Evolutionary conservation across 2,329 filamentous ascomycete species (phyloP).

Genomic region (Cadophora sp.): DNA sequence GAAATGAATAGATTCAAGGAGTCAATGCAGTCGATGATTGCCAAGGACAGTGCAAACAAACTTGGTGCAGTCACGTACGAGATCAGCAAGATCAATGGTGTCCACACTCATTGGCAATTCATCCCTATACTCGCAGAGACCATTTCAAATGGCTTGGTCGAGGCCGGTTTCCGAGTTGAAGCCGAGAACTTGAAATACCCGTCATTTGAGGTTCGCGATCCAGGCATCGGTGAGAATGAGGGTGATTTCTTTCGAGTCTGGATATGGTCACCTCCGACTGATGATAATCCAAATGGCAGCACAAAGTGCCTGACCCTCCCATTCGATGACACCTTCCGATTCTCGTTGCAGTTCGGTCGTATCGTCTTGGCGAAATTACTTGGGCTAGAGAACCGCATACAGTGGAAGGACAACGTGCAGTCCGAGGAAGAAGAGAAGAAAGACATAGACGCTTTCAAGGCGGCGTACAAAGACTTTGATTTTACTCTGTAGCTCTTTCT

Average conservation of each 20-base stretch:
- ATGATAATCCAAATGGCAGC: constrained; percentile 49
- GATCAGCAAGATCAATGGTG: constrained; percentile 79
- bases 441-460: constrained; percentile 81
- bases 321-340: constrained; percentile 73
- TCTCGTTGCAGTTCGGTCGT: constrained; percentile 90
- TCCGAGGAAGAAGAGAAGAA: constrained; percentile 76
- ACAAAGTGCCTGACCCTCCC: constrained; percentile 78
- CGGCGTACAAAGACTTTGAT: constrained; percentile 84
- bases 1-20: constrained; percentile 87
- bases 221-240: constrained; percentile 58
- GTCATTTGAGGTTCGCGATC: constrained; percentile 54
- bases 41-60: constrained; percentile 56
- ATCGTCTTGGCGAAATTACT: constrained; percentile 89
- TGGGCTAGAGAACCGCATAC: constrained; percentile 75
- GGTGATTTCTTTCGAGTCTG: constrained; percentile 82
- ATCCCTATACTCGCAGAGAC: constrained; percentile 75
- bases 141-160: constrained; percentile 76
- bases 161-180: constrained; percentile 87
- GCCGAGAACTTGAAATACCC: constrained; percentile 75
- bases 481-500: constrained; percentile 55
- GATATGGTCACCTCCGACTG: constrained; percentile 68
- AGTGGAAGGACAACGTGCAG: constrained; percentile 88
- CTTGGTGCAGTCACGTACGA: constrained; percentile 92
- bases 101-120: constrained; percentile 95
- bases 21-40: constrained; percentile 80